phyloP scores from a whole-genome alignment of 352 stramenopile species.

The Globisporangium iwayamae region DNA sequence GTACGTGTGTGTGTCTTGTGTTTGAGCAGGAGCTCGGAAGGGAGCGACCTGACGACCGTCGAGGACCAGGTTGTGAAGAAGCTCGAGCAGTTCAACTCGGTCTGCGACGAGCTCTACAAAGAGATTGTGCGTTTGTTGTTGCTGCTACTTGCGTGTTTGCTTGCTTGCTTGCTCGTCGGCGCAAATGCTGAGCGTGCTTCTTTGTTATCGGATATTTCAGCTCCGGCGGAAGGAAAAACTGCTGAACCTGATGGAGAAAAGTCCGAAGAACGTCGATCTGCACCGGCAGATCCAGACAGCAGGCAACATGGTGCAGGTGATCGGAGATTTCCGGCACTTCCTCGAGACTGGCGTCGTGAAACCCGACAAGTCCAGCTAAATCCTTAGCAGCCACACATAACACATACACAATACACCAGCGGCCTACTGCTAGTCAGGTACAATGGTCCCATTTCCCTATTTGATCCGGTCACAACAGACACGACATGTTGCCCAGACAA shows the following conservation, averaged over 20 bases:
- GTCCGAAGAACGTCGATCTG: constrained; percentile 76
- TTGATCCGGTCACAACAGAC: background rate
- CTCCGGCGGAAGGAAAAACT: constrained; percentile 80
- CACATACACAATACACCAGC: background rate
- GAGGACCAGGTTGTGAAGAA: constrained; percentile 85
- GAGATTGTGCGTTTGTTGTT: constrained; percentile 59
- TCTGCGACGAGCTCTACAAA: constrained; percentile 87
- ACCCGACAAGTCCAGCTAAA: constrained; percentile 21
- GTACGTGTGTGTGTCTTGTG: background rate
- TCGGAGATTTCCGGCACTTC: constrained; percentile 81
- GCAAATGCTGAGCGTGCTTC: constrained; percentile 2
- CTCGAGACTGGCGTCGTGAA: constrained; percentile 62
- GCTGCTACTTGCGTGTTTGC: background rate
- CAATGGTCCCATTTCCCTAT: background rate
- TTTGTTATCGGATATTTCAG: constrained; percentile 26
- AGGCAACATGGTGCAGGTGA: constrained; percentile 77
- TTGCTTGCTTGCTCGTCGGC: constrained; percentile 3
- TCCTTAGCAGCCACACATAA: background rate
- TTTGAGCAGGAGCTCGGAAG: constrained; percentile 19
- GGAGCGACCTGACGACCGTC: constrained; percentile 28
- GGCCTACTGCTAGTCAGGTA: background rate
- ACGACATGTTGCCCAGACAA: background rate
- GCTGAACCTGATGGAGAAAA: constrained; percentile 84
- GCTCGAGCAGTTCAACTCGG: constrained; percentile 85
- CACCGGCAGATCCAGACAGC: constrained; percentile 86